Percentiles rank a stretch among this genome's conserved stretches.
Evolutionary conservation across 108 stramenopile genomes (phyloP).

Genomic region (Skeletonema tropicum): DNA sequence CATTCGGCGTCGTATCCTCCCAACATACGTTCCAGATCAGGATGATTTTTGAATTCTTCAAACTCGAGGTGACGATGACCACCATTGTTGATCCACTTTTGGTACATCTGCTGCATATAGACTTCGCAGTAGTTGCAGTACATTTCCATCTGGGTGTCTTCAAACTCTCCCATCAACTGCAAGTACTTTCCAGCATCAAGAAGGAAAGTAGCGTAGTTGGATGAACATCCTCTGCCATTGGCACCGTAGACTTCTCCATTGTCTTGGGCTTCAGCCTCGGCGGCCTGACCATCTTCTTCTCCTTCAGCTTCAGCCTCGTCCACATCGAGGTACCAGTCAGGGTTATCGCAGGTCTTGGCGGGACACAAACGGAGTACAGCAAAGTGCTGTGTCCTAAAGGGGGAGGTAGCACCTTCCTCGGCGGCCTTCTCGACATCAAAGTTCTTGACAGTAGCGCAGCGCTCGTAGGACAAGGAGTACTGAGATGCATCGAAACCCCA

Average conservation of each 20-base stretch:
- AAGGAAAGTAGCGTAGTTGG: slow-evolving; percentile 78
- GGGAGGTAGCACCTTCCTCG: slow-evolving; percentile 45
- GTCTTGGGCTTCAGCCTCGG: slow-evolving; percentile 11
- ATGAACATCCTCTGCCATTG: slow-evolving; percentile 59
- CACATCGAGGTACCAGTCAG: neutral
- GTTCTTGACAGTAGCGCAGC: slow-evolving; percentile 59
- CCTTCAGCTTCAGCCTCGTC: neutral
- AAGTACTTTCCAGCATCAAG: slow-evolving; percentile 75
- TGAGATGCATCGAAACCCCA: slow-evolving; percentile 64
- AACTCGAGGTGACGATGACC: slow-evolving; percentile 29
- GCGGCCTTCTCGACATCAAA: slow-evolving; percentile 54
- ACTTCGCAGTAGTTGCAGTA: slow-evolving; percentile 64
- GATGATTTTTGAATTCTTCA: slow-evolving; percentile 47
- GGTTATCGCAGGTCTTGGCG: slow-evolving; percentile 49
- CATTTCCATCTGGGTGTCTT: slow-evolving; percentile 53
- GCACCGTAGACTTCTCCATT: slow-evolving; percentile 31
- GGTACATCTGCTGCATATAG: slow-evolving; percentile 20
- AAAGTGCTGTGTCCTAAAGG: slow-evolving; percentile 72
- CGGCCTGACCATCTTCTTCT: neutral
- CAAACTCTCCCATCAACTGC: slow-evolving; percentile 67
- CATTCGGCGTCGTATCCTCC: slow-evolving; percentile 43
- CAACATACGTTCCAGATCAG: slow-evolving; percentile 20
- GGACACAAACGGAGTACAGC: slow-evolving; percentile 87
- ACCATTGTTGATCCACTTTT: slow-evolving; percentile 19
- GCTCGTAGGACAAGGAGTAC: slow-evolving; percentile 80